Conservation (phyloP, 1,284 basidiomycete genomes). For the Gymnopus androsaceus region DNA sequence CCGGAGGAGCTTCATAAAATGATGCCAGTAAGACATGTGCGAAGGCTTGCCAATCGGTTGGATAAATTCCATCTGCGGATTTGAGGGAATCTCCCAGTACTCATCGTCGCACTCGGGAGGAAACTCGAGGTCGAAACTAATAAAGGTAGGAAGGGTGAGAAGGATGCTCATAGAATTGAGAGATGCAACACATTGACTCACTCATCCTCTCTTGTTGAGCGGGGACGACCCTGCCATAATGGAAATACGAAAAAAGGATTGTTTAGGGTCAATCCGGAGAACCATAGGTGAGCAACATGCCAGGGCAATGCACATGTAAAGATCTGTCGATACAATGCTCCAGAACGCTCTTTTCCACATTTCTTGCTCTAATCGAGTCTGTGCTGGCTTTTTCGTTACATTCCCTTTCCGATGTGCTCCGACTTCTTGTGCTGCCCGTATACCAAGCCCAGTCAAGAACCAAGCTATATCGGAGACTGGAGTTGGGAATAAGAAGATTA, state of each 20-base stretch:
- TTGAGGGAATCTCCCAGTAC: constrained; percentile 1
- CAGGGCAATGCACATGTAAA: background rate
- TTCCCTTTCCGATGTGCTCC: constrained; percentile 1
- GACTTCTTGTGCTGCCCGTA: constrained; percentile 9
- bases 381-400: background rate
- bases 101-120: constrained; percentile 8
- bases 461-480: background rate
- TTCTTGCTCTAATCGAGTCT: constrained; percentile 1
- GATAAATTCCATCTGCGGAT: background rate
- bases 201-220: constrained; percentile 4
- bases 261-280: too few relatives aligned
- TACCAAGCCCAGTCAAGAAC: background rate
- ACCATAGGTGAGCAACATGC: too few relatives aligned
- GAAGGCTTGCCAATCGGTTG: background rate
- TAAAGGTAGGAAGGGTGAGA: background rate
- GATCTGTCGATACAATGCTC: constrained; percentile 6
- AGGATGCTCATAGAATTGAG: background rate
- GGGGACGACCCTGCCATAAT: too few relatives aligned
- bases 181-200: background rate
- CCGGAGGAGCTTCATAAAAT: constrained; percentile 4
- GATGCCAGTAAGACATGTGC: background rate
- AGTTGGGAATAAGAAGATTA: constrained; percentile 7
- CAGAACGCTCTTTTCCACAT: constrained; percentile 11
- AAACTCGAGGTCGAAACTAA: constrained; percentile 8
- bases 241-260: too few relatives aligned